Percentiles rank a stretch among this genome's conserved stretches.
Conservation (phyloP, 306 rosid genomes). For the Biancaea sappan region DNA sequence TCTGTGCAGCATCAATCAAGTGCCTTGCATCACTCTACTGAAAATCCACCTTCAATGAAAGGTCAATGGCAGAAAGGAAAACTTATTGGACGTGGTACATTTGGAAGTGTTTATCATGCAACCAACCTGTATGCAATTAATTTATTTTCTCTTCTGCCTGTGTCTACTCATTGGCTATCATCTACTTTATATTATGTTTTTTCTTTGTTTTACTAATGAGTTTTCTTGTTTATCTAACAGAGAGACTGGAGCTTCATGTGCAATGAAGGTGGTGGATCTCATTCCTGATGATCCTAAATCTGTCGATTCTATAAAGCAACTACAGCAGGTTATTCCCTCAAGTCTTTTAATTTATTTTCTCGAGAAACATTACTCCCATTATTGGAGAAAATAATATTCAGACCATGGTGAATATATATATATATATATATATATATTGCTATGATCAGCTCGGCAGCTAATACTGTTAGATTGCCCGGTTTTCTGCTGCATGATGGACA, state of each 20-base stretch:
- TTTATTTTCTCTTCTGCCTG: constrained; percentile 4
- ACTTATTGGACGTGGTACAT: constrained; percentile 91
- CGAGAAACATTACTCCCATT: constrained; percentile 7
- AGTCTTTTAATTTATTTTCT: constrained; percentile 29
- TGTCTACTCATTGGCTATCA: constrained; percentile 22
- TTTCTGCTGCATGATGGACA: background rate
- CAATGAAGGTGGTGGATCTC: constrained; percentile 95
- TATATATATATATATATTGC: too few species aligned
- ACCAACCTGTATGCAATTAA: constrained; percentile 63
- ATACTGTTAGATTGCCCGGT: background rate
- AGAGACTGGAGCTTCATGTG: constrained; percentile 93
- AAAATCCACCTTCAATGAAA: constrained; percentile 54
- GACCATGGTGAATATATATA: background rate
- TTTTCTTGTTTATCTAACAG: constrained; percentile 43
- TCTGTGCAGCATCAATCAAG: constrained; percentile 37
- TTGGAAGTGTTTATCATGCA: constrained; percentile 86
- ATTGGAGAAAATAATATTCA: constrained; percentile 10
- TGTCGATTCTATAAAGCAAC: constrained; percentile 80
- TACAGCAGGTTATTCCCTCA: constrained; percentile 72
- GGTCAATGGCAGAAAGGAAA: constrained; percentile 93
- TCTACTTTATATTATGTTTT: constrained; percentile 27
- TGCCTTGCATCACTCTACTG: constrained; percentile 37
- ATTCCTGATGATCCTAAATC: constrained; percentile 90
- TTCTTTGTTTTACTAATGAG: constrained; percentile 10
- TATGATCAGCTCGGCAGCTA: background rate